Conservation (phyloP, 2,329 filamentous ascomycete genomes). For the Aspergillus jensenii region DNA sequence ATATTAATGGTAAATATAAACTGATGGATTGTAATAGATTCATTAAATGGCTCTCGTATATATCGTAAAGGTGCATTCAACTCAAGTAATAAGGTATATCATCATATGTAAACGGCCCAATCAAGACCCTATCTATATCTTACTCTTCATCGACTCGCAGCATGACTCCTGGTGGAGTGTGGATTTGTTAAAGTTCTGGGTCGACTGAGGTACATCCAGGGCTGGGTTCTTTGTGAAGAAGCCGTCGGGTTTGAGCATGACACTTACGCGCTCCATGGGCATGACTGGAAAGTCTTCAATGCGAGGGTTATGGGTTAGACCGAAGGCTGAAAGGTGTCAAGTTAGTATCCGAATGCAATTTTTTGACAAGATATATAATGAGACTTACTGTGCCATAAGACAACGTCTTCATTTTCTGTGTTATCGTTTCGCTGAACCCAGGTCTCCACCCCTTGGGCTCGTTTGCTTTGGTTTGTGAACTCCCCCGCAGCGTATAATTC, state of each 20-base stretch:
- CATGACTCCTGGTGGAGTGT: slow-evolving; percentile 30
- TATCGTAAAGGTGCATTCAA: neutral
- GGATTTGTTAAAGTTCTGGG: slow-evolving; percentile 44
- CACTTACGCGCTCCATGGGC: slow-evolving; percentile 57
- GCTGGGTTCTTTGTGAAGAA: slow-evolving; percentile 56
- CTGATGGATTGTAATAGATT: too few species aligned
- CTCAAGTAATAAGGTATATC: neutral
- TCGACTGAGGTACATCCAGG: slow-evolving; percentile 46
- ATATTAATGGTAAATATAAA: too few species aligned
- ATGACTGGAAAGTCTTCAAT: slow-evolving; percentile 69
- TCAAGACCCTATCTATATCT: slow-evolving; percentile 25
- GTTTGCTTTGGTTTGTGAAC: slow-evolving; percentile 58
- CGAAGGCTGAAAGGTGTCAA: slow-evolving; percentile 35
- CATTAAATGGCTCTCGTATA: neutral
- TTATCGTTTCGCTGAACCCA: slow-evolving; percentile 50
- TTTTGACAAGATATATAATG: slow-evolving; percentile 31
- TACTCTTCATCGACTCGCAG: slow-evolving; percentile 28
- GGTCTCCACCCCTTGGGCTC: slow-evolving; percentile 54
- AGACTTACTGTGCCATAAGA: slow-evolving; percentile 40
- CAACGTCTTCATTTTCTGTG: slow-evolving; percentile 48
- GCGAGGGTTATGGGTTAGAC: slow-evolving; percentile 64
- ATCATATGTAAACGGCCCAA: neutral
- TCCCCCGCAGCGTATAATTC: slow-evolving; percentile 56
- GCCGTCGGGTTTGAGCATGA: slow-evolving; percentile 51
- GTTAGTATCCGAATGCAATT: neutral